Base-by-base conservation (phyloP, 2,329 filamentous ascomycete genomes). In the Raffaelea ambrosiae region DNA sequence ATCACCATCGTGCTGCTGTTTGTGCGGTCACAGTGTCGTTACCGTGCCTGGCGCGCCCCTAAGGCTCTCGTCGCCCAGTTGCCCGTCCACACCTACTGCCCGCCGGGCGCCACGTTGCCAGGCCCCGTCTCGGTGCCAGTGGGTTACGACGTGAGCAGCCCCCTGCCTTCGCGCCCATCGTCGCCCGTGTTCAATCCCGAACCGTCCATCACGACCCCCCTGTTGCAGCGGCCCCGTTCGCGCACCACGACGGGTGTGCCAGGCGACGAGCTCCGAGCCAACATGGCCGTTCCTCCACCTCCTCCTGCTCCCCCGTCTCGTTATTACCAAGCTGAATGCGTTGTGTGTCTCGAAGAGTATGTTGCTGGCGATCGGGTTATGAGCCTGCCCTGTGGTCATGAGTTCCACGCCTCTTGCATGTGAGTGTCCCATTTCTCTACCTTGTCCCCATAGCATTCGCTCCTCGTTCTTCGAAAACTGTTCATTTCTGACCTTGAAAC, bases 341-440 rank as follows among this genome's bases (percentile, higher is more conserved):
- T 96, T 13, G 91, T 98, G 2, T 98, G 93, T 59, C 70, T 98
- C 31, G 93, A 98, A 61, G 93, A 98, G 62, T 98, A 97, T 60
- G 74, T 95, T 20, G 90, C 96, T 64, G 93, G 93, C 36, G 83
- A 96, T 63, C 81, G 82, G 59, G 91, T 98, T 36, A 98, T 98
- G 93, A 94, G 89, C 61, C 69, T 98, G 50, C 93, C 93, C 9
- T 98, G 93, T 66, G 93, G 93, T 33, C 93, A 98, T 63, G 93
- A 98, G 61, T 98, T 97, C 66, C 93, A 98, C 65, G 91, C 76
- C 23, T 89, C 95, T 62, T 98, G 93, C 89, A 97, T 98, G 89
- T 95, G 70, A 84, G 89, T 85, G 11, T 22, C 44, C 29, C 31
- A 45, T 40, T 26, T 18, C 3, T 7, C 40, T 14, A 20, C 16